phyloP scores from a whole-genome alignment of 306 rosid genomes.

The Rubus idaeus region DNA sequence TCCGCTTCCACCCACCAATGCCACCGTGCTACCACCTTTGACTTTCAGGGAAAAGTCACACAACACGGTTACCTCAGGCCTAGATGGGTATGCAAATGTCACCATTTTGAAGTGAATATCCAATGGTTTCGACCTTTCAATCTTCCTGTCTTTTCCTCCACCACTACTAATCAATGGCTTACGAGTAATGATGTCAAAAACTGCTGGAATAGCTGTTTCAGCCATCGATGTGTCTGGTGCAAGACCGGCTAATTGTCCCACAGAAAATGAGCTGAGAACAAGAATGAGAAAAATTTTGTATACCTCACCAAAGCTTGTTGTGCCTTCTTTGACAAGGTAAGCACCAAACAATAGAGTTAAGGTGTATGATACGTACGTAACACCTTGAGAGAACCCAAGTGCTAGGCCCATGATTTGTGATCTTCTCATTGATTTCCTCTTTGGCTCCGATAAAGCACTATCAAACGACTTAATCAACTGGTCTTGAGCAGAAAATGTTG shows the following conservation, averaged over 20 bases:
- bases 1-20: constrained; percentile 82
- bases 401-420: constrained; percentile 69
- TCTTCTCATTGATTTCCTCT: constrained; percentile 50
- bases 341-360: constrained; percentile 80
- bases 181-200: constrained; percentile 60
- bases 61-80: constrained; percentile 71
- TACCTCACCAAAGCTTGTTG: constrained; percentile 56
- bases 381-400: constrained; percentile 75
- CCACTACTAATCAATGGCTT: constrained; percentile 52
- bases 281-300: constrained; percentile 81
- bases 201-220: constrained; percentile 60
- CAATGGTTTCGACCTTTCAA: constrained; percentile 44
- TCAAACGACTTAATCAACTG: constrained; percentile 69
- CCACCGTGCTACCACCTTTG: constrained; percentile 72
- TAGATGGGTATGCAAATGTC: constrained; percentile 77
- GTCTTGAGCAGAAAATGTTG: constrained; percentile 86
- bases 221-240: constrained; percentile 91
- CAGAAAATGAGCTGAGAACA: constrained; percentile 90
- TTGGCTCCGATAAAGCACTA: constrained; percentile 64
- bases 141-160: constrained; percentile 42
- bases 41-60: constrained; percentile 65
- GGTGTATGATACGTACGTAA: constrained; percentile 82
- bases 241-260: constrained; percentile 87
- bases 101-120: constrained; percentile 74
- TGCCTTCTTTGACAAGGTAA: constrained; percentile 45